Evolutionary conservation across 208 protist species (phyloP).

Genomic region (Leishmania major): DNA sequence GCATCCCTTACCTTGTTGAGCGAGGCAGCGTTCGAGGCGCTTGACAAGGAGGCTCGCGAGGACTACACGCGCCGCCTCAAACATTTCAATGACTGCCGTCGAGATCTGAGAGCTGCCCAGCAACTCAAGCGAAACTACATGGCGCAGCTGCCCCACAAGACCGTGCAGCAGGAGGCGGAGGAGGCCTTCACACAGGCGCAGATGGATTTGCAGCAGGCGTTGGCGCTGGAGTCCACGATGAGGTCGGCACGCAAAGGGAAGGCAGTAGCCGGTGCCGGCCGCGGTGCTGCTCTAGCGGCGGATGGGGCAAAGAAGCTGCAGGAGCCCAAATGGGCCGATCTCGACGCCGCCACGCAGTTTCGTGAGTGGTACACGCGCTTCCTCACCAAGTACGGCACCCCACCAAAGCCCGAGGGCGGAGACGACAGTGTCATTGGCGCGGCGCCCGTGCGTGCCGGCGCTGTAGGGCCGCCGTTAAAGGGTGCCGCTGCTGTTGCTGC

Average conservation of each 20-base stretch:
- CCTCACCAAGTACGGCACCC: slow-evolving; percentile 24
- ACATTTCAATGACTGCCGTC: slow-evolving; percentile 81
- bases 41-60: slow-evolving; percentile 49
- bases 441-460: background rate
- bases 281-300: background rate
- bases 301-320: slow-evolving; percentile 15
- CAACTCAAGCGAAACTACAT: slow-evolving; percentile 18
- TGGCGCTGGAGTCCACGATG: slow-evolving; percentile 14
- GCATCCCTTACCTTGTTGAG: slow-evolving; percentile 53
- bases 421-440: background rate
- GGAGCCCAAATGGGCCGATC: slow-evolving; percentile 15
- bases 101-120: slow-evolving; percentile 45
- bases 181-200: slow-evolving; percentile 14
- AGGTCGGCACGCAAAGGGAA: slow-evolving; percentile 9
- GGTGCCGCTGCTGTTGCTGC: slow-evolving; percentile 14
- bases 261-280: background rate
- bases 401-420: slow-evolving; percentile 6
- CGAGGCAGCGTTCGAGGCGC: slow-evolving; percentile 77
- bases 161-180: slow-evolving; percentile 33
- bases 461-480: slow-evolving; percentile 3
- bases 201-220: slow-evolving; percentile 20
- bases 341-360: slow-evolving; percentile 19
- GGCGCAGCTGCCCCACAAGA: slow-evolving; percentile 24
- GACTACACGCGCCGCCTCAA: slow-evolving; percentile 77
- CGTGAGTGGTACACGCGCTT: slow-evolving; percentile 32